Conservation (phyloP, 1,284 basidiomycete species). For the Neotropicomus parvogracilis region DNA sequence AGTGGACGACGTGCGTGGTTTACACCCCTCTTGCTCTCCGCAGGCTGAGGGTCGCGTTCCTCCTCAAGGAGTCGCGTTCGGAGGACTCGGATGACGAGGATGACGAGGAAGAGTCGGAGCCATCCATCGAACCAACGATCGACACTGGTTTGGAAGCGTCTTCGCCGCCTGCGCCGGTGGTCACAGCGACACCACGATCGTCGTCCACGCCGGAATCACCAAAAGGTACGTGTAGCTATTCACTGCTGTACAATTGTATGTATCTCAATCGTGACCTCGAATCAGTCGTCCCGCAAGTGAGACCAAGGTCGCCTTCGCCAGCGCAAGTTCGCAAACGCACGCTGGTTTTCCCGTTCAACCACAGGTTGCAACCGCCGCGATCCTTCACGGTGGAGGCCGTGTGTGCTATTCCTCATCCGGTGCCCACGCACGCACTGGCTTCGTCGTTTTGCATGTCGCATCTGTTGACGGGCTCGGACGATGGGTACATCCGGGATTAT, state of each 20-base stretch:
- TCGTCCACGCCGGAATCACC: constrained; percentile 28
- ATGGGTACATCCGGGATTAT: constrained; percentile 92
- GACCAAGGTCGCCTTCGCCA: constrained; percentile 59
- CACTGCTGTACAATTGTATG: not conserved
- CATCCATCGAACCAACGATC: constrained; percentile 25
- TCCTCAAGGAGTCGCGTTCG: constrained; percentile 43
- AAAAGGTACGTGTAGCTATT: constrained; percentile 23
- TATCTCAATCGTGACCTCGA: constrained; percentile 12
- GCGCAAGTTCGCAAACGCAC: constrained; percentile 50
- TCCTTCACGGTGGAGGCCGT: constrained; percentile 89
- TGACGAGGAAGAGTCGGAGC: constrained; percentile 43
- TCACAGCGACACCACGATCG: constrained; percentile 26
- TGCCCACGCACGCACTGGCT: constrained; percentile 82
- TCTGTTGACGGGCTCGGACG: constrained; percentile 86
- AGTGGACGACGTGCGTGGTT: constrained; percentile 51
- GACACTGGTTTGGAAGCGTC: constrained; percentile 25
- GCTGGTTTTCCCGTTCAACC: constrained; percentile 34
- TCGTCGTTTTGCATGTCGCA: constrained; percentile 86
- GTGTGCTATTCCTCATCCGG: constrained; percentile 86
- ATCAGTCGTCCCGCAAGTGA: constrained; percentile 34
- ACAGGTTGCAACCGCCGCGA: constrained; percentile 36
- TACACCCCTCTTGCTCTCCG: constrained; percentile 13
- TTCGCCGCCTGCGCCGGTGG: constrained; percentile 25
- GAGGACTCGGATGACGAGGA: constrained; percentile 62
- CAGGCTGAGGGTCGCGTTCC: constrained; percentile 20